These are phyloP conservation scores for Xerocomus spinulosus DNA, from an alignment of 768 basidiomycete genomes.

Conservation along the genomic window DNA sequence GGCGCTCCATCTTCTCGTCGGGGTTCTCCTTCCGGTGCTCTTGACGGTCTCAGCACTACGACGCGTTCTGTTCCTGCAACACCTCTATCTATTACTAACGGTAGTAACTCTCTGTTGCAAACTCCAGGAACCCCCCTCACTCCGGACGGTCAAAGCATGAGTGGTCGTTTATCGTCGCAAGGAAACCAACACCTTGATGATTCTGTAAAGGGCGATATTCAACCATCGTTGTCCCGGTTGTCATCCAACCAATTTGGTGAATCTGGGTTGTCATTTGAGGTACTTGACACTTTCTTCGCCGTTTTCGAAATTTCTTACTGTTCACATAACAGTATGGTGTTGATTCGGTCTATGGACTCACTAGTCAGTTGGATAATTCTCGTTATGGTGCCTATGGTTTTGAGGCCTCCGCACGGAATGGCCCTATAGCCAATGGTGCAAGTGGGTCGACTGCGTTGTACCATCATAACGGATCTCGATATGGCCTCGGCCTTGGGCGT, in stretches of 20 bases:
- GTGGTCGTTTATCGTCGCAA: constrained; percentile 57
- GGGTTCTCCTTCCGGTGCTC: constrained; percentile 63
- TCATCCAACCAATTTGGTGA: constrained; percentile 56
- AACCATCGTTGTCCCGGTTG: constrained; percentile 69
- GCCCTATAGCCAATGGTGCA: constrained; percentile 32
- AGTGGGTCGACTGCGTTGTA: constrained; percentile 74
- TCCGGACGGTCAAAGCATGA: constrained; percentile 54
- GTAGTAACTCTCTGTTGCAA: constrained; percentile 51
- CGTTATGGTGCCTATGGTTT: constrained; percentile 58
- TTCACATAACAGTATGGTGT: constrained; percentile 47
- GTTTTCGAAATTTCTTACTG: constrained; percentile 6
- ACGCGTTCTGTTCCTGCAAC: constrained; percentile 84
- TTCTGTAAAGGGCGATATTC: constrained; percentile 51
- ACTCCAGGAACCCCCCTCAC: constrained; percentile 61
- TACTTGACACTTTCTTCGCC: constrained; percentile 28
- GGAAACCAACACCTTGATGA: constrained; percentile 45
- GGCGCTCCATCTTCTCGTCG: constrained; percentile 56
- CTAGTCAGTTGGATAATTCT: constrained; percentile 45
- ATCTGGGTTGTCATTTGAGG: constrained; percentile 52
- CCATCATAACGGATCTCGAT: constrained; percentile 73
- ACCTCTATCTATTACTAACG: constrained; percentile 54
- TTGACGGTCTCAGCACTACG: constrained; percentile 56
- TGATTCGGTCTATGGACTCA: constrained; percentile 49
- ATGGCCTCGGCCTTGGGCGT: constrained; percentile 63
- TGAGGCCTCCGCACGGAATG: constrained; percentile 42